Evolutionary conservation across 768 basidiomycete genomes (phyloP), one percentile per base, ranked within the genome.

Genomic region (Leucocoprinus leucothites): DNA sequence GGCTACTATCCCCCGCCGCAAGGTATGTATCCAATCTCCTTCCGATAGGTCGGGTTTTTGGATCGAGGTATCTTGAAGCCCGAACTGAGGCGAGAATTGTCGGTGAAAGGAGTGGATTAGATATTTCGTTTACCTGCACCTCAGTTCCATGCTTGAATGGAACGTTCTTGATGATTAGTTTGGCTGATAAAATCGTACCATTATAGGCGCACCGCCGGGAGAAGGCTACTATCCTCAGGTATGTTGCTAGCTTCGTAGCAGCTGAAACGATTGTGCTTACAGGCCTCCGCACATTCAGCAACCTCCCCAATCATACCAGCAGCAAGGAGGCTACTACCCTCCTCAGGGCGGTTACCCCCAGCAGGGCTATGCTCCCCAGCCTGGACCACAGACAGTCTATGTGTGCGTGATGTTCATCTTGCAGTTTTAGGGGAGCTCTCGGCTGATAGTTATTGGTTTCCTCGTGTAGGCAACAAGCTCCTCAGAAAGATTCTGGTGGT

Each of bases 351-450:
- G 72, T 8, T 73, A 76, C 43, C 69, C 74, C 6, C 31, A 31
- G 31, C 31, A 31, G 36, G 85, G 84, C 16, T 84, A 83, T 60
- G 76, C 74, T 43, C 70, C 74, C 9, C 73, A 79, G 51, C 75
- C 74, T 13, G 26, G 18, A n/a, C 90, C 91, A 16, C 89, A 92
- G 67, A 84, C 86, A 0, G 84, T 92, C 50, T 88, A 89, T 64
- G 87, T 91, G 89, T 91, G 64, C 60, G 88, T 78, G 34, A 6
- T 19, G 28, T 28, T 19, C 7, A 6, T 5, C 42, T 47, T 35
- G 40, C 41, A 19, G 41, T 40, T 50, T 31, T 11, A 31, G 11
- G 2, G 13, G 9, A n/a, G n/a, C n/a, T n/a, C 25, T 11, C 25
- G 41, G 19, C 44, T 58, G 34, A 25, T 34, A 48, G 38, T 41